phyloP scores from a whole-genome alignment of 2,329 filamentous ascomycete species.

The Neofusicoccum umdonicola region DNA sequence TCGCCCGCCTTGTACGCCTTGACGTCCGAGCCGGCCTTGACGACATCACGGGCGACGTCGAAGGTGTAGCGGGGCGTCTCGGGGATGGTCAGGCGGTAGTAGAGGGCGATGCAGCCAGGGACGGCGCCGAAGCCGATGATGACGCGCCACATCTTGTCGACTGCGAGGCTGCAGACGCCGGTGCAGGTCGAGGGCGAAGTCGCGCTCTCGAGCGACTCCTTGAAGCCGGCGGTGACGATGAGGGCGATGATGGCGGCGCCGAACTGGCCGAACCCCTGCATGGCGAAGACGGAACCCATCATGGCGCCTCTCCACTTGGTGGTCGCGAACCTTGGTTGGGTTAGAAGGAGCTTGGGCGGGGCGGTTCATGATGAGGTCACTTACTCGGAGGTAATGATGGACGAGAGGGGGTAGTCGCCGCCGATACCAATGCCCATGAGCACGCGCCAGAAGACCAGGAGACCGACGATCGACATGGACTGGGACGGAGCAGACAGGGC shows the following conservation, averaged over 20 bases:
- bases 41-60: constrained; percentile 71
- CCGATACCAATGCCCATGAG: constrained; percentile 46
- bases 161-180: constrained; percentile 63
- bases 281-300: constrained; percentile 83
- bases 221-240: constrained; percentile 71
- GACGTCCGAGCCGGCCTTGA: constrained; percentile 70
- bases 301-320: constrained; percentile 84
- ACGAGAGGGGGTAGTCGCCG: constrained; percentile 78
- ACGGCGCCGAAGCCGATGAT: constrained; percentile 80
- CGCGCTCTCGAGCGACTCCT: constrained; percentile 57
- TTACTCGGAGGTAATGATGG: constrained; percentile 77
- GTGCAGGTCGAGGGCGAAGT: constrained; percentile 57
- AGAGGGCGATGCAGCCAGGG: constrained; percentile 76
- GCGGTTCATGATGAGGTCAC: constrained; percentile 19
- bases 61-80: constrained; percentile 89
- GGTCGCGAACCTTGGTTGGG: constrained; percentile 60
- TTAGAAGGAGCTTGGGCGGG: not conserved
- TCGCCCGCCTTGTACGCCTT: constrained; percentile 71
- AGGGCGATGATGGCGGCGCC: constrained; percentile 72
- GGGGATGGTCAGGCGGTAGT: constrained; percentile 83
- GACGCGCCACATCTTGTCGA: constrained; percentile 85
- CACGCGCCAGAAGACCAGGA: constrained; percentile 41
- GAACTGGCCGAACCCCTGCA: constrained; percentile 83
- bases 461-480: constrained; percentile 36
- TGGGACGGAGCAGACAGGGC: constrained; percentile 35